Percentiles rank a stretch among this genome's conserved stretches.
Evolutionary conservation across 2,329 filamentous ascomycete species (phyloP).

Genomic region (Fusarium goolgardi): DNA sequence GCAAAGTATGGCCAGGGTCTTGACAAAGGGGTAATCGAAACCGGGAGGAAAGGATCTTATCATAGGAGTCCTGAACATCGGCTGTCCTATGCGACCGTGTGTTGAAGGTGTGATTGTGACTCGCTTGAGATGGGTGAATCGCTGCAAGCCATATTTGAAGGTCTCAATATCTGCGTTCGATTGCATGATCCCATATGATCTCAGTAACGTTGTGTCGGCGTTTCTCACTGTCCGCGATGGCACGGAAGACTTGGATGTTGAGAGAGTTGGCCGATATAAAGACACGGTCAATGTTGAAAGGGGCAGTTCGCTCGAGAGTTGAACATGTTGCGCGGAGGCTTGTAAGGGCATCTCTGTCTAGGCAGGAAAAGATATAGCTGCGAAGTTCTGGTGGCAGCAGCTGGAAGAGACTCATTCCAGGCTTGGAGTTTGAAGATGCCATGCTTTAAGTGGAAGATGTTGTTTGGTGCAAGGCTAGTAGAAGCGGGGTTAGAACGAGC

Average conservation of each 20-base stretch:
- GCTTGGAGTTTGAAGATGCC: background rate
- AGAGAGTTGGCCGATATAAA: background rate
- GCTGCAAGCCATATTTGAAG: background rate
- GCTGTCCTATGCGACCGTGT: background rate
- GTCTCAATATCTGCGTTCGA: background rate
- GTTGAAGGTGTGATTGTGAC: background rate
- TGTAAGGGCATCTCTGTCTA: background rate
- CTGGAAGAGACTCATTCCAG: background rate
- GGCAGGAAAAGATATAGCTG: background rate
- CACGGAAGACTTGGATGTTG: background rate
- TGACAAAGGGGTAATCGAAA: conserved; percentile 7
- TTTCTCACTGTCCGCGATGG: background rate
- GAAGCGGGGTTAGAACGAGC: too few species aligned
- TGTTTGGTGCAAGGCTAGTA: background rate
- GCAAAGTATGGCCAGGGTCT: background rate
- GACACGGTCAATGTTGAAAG: background rate
- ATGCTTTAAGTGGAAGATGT: background rate
- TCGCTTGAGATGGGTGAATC: background rate
- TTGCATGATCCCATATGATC: background rate
- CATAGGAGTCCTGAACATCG: conserved; percentile 3
- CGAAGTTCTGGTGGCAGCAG: background rate
- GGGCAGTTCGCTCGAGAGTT: background rate
- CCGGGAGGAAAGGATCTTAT: conserved; percentile 1
- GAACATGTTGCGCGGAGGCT: background rate
- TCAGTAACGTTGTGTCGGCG: background rate